Evolutionary conservation across 2,329 filamentous ascomycete species (phyloP).

Genomic region (Aspergillus sp.): DNA sequence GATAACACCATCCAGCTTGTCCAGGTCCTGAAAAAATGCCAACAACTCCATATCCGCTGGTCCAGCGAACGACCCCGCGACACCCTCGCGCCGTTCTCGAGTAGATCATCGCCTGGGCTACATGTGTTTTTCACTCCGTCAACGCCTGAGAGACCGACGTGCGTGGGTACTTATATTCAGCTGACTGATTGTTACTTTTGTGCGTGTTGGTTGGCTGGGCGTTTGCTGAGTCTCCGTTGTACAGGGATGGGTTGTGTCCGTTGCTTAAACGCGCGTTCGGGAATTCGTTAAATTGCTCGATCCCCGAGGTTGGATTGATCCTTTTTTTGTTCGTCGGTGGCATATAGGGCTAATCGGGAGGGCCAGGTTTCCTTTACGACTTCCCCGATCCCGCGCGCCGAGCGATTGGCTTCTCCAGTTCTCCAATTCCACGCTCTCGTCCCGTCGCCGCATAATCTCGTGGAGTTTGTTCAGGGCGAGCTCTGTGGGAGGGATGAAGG

Average conservation of each 20-base stretch:
- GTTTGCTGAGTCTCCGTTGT: slow-evolving; percentile 5
- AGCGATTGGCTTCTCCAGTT: slow-evolving; percentile 53
- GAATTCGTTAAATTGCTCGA: slow-evolving; percentile 45
- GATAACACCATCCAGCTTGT: not conserved
- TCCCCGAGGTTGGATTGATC: slow-evolving; percentile 33
- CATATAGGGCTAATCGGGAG: slow-evolving; percentile 1
- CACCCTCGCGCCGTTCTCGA: slow-evolving; percentile 59
- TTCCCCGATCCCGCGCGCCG: slow-evolving; percentile 45
- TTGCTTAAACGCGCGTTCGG: slow-evolving; percentile 52
- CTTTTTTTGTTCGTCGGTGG: not conserved
- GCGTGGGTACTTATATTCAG: slow-evolving; percentile 8
- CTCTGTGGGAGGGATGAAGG: slow-evolving; percentile 43
- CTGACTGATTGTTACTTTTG: not conserved
- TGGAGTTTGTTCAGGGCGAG: slow-evolving; percentile 42
- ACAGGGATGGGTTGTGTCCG: slow-evolving; percentile 47
- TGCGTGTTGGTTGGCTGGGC: too few relatives aligned
- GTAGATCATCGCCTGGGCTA: slow-evolving; percentile 67
- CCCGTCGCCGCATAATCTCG: slow-evolving; percentile 47
- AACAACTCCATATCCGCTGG: slow-evolving; percentile 74
- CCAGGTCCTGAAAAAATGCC: slow-evolving; percentile 51
- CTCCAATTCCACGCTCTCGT: slow-evolving; percentile 64
- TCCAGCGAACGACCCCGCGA: slow-evolving; percentile 50
- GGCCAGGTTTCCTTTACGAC: slow-evolving; percentile 54
- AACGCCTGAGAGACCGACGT: slow-evolving; percentile 28
- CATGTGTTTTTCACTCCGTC: slow-evolving; percentile 67